These are phyloP conservation scores for Carex kokanica DNA, from an alignment of 176 grass and related monocot genomes.

Conservation along the genomic window DNA sequence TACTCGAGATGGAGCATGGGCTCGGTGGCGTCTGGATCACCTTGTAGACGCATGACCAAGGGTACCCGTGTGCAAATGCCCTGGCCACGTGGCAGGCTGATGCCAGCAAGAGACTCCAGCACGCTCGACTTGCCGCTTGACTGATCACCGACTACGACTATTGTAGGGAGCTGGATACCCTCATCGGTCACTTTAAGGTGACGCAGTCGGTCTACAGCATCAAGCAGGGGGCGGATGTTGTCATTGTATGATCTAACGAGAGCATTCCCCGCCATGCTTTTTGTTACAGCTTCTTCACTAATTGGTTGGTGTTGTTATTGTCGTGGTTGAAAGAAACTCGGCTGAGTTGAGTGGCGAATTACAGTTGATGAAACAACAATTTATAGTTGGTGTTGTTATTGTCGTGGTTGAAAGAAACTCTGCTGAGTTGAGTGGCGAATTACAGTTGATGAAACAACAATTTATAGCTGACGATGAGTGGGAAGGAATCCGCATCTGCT, in stretches of 20 bases:
- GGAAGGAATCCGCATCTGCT: no score
- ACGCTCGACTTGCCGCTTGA: slow-evolving; percentile 27
- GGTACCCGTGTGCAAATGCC: slow-evolving; percentile 38
- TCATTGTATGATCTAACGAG: slow-evolving; percentile 5
- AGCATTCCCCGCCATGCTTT: not conserved
- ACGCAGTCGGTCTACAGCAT: not conserved
- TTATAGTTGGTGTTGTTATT: no score
- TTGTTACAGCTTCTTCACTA: not conserved
- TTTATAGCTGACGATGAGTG: no score
- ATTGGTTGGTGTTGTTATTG: not conserved
- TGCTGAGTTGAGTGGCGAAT: no score
- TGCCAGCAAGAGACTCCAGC: slow-evolving; percentile 34
- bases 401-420: no score
- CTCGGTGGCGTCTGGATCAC: not conserved
- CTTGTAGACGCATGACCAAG: slow-evolving; percentile 29
- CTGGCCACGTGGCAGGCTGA: slow-evolving; percentile 33
- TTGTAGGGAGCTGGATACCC: slow-evolving; percentile 16
- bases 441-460: no score
- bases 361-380: no score
- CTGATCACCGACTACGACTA: slow-evolving; percentile 19
- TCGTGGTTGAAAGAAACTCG: not conserved
- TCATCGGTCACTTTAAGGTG: slow-evolving; percentile 12
- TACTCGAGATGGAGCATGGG: slow-evolving; percentile 24
- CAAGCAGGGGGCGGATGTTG: not conserved
- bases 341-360: no score